Evolutionary conservation across 2,329 filamentous ascomycete species (phyloP).

Genomic region (Aotearoamyces nothofagi): DNA sequence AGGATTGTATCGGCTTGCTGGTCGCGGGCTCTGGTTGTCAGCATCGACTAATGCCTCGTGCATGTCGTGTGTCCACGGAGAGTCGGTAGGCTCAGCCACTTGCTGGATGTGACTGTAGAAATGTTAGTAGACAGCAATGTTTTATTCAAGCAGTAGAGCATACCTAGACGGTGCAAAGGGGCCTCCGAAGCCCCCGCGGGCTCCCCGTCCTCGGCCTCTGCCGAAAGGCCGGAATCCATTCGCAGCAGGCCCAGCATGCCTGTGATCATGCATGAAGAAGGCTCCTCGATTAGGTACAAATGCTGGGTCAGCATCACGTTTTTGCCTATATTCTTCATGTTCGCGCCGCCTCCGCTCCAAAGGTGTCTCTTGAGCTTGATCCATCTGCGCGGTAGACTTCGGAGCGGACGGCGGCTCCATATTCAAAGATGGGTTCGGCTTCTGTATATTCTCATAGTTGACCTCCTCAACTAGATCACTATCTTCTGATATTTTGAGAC

Average conservation of each 20-base stretch:
- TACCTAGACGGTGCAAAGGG: slow-evolving; percentile 49
- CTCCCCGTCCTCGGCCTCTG: slow-evolving; percentile 47
- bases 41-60: slow-evolving; percentile 55
- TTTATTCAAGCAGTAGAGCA: slow-evolving; percentile 21
- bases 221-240: slow-evolving; percentile 65
- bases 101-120: slow-evolving; percentile 19
- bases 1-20: slow-evolving; percentile 21
- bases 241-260: slow-evolving; percentile 58
- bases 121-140: slow-evolving; percentile 11
- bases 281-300: slow-evolving; percentile 89
- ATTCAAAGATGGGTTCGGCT: slow-evolving; percentile 1
- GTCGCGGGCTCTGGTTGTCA: slow-evolving; percentile 9
- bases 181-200: slow-evolving; percentile 36
- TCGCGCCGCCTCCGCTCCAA: slow-evolving; percentile 65
- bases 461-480: slow-evolving; percentile 11
- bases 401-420: slow-evolving; percentile 14
- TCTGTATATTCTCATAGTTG: slow-evolving; percentile 18
- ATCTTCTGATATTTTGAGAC: slow-evolving; percentile 19
- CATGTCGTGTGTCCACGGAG: slow-evolving; percentile 87
- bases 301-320: slow-evolving; percentile 75
- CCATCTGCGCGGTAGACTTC: slow-evolving; percentile 22
- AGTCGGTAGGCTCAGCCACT: slow-evolving; percentile 50
- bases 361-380: slow-evolving; percentile 36
- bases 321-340: slow-evolving; percentile 81
- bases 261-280: slow-evolving; percentile 95